Evolutionary conservation across 345 rosid genomes (phyloP).

Genomic region (Clarkia xantiana): DNA sequence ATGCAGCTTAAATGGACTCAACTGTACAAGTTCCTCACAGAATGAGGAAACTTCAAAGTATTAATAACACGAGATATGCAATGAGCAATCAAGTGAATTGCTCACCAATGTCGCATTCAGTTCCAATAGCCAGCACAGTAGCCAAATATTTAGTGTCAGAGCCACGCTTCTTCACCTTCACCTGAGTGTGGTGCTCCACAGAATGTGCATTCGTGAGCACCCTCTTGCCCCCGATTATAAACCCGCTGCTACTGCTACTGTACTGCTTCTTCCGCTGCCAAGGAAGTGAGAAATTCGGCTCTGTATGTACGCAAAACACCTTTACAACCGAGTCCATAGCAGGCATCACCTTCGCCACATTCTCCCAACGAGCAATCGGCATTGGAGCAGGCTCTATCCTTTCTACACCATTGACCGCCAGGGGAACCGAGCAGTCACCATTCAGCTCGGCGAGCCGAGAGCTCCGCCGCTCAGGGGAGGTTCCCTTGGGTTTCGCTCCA

Average conservation of each 20-base stretch:
- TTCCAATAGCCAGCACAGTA: conserved; percentile 75
- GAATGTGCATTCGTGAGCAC: conserved; percentile 90
- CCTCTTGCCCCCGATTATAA: conserved; percentile 55
- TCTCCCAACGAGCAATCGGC: conserved; percentile 51
- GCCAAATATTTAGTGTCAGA: conserved; percentile 88
- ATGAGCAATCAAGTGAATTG: background rate
- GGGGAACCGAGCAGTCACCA: conserved; percentile 20
- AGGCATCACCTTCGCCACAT: conserved; percentile 52
- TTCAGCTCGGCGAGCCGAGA: conserved; percentile 23
- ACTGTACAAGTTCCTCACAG: too few species aligned
- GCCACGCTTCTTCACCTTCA: conserved; percentile 80
- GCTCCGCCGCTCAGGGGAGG: conserved; percentile 21
- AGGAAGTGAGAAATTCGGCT: conserved; percentile 79
- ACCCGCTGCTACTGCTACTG: conserved; percentile 79
- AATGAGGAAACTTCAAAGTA: too few species aligned
- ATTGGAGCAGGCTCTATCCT: conserved; percentile 11
- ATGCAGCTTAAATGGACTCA: too few species aligned
- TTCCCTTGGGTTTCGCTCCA: conserved; percentile 22
- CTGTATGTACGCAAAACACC: conserved; percentile 84
- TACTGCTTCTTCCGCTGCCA: conserved; percentile 93
- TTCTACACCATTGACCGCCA: conserved; percentile 11
- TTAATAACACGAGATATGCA: too few species aligned
- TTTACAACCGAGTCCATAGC: conserved; percentile 91
- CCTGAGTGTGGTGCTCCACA: conserved; percentile 86
- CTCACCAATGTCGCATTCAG: conserved; percentile 84